Evolutionary conservation across 805 yeast species (phyloP), one percentile per base, ranked within the genome.

Genomic region (Teunomyces stri): DNA sequence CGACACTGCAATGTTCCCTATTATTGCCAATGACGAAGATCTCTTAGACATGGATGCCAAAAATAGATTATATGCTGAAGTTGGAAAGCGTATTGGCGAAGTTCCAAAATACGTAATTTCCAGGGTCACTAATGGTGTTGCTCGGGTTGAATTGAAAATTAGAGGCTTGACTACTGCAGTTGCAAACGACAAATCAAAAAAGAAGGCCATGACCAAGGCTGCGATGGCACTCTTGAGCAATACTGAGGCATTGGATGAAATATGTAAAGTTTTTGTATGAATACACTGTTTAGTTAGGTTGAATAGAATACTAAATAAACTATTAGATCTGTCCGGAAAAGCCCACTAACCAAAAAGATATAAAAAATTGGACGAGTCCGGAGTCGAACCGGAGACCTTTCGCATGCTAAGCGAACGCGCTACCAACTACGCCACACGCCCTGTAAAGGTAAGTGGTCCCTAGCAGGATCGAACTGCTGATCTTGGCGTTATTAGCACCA

Each of bases 351-450:
- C 3, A 39, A 12, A 25, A 25, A 7, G 3, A 41, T 18, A 18
- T 18, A 46, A 57, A 61, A 70, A 68, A 65, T 47, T 80, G 85
- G 85, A 80, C 85, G 82, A 80, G 84, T 78, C 80, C 79, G 85
- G 85, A 80, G 75, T 80, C 82, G 85, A 80, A 79, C 84, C 84
- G 80, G 80, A 79, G 85, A 81, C 86, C 85, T 81, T 79, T 79
- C 83, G 79, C 85, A 80, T 80, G 85, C 85, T 79, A 81, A 80
- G 85, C 80, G 82, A 79, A 79, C 85, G 85, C 85, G 85, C 85
- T 81, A 81, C 86, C 85, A 80, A 81, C 86, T 81, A 78, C 86
- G 85, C 86, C 87, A 81, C 85, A 81, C 82, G 85, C 86, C 85
- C 85, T n/a, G n/a, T 20, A 15, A 21, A 25, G 10, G 30, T 35